Evolutionary conservation across 2,329 filamentous ascomycete genomes (phyloP).

Genomic region (Geoglossum cookeanum): DNA sequence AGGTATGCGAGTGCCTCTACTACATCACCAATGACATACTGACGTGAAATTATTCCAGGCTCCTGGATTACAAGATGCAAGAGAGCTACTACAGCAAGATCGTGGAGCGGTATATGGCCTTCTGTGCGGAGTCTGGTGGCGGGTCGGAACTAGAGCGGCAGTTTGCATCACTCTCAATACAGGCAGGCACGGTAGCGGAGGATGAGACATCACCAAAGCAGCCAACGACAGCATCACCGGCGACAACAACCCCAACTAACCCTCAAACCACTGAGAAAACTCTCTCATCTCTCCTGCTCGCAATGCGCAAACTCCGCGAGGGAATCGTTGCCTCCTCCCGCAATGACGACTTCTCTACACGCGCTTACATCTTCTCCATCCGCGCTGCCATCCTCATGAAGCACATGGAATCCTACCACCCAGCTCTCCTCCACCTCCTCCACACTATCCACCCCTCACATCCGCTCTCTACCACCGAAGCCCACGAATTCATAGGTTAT

Average conservation of each 20-base stretch:
- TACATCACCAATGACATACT: slow-evolving; percentile 4
- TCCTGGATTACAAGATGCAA: slow-evolving; percentile 59
- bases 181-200: background rate
- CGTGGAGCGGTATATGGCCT: slow-evolving; percentile 72
- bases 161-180: slow-evolving; percentile 41
- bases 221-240: background rate
- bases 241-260: background rate
- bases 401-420: slow-evolving; percentile 76
- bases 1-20: slow-evolving; percentile 32
- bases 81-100: slow-evolving; percentile 76
- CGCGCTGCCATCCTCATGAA: slow-evolving; percentile 63
- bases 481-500: slow-evolving; percentile 62
- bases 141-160: slow-evolving; percentile 55
- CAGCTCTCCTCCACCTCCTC: slow-evolving; percentile 65
- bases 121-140: slow-evolving; percentile 57
- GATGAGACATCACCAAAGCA: slow-evolving; percentile 6
- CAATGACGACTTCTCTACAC: slow-evolving; percentile 62
- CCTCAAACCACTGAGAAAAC: slow-evolving; percentile 25
- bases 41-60: slow-evolving; percentile 23
- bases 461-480: slow-evolving; percentile 50
- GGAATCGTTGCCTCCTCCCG: slow-evolving; percentile 65
- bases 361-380: slow-evolving; percentile 82
- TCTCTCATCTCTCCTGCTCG: slow-evolving; percentile 56
- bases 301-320: slow-evolving; percentile 82
- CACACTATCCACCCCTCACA: slow-evolving; percentile 47